These are phyloP conservation scores for Cardamine occulta DNA, from an alignment of 345 rosid genomes.

Conservation along the genomic window DNA sequence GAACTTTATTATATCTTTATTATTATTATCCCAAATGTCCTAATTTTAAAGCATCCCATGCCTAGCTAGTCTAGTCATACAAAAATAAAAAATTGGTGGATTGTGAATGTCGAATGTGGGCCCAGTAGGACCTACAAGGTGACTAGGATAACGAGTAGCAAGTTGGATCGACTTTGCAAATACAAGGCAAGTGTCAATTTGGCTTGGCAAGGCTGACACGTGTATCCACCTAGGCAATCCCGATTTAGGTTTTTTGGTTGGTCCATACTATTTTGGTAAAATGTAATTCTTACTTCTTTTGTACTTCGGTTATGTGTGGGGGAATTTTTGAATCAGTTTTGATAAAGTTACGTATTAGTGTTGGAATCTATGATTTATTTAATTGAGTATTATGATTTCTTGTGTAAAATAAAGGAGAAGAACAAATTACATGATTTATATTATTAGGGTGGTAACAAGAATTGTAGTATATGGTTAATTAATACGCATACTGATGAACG, in stretches of 20 bases:
- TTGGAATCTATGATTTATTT: neutral
- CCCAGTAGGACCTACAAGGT: neutral
- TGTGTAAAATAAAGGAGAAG: neutral
- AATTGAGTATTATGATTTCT: neutral
- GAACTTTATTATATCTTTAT: neutral
- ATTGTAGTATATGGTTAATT: neutral
- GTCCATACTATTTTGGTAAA: constrained; percentile 24
- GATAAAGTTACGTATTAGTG: neutral
- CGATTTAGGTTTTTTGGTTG: neutral
- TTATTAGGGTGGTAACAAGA: neutral
- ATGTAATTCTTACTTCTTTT: constrained; percentile 24
- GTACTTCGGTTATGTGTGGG: constrained; percentile 4
- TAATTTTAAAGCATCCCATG: neutral
- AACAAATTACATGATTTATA: neutral
- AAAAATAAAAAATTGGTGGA: constrained; percentile 22
- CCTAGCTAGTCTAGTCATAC: constrained; percentile 26
- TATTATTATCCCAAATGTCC: neutral
- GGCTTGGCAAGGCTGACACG: constrained; percentile 26
- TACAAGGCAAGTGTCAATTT: constrained; percentile 34
- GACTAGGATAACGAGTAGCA: constrained; percentile 29
- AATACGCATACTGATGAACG: neutral
- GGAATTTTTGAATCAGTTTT: constrained; percentile 21
- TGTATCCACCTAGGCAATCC: constrained; percentile 36
- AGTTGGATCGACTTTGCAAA: constrained; percentile 21
- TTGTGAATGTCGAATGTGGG: constrained; percentile 10